Conservation (phyloP, 208 protist species). For the Crithidia bombi region DNA sequence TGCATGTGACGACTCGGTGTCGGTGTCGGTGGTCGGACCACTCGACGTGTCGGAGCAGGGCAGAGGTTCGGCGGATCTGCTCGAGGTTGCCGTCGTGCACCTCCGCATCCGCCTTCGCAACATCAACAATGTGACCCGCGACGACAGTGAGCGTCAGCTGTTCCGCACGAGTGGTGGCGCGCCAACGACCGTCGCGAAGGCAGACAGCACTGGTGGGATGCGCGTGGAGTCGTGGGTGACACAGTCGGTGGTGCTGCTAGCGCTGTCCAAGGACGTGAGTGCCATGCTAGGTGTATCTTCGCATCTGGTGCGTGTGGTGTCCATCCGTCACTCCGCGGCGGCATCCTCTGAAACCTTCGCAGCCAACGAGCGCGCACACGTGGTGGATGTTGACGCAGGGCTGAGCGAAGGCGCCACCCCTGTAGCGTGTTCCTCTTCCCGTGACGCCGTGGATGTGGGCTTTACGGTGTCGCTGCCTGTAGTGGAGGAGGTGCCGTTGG, state of each 20-base stretch:
- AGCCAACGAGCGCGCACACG: background rate
- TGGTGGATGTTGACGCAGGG: background rate
- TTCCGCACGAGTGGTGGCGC: background rate
- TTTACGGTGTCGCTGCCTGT: slow-evolving; percentile 14
- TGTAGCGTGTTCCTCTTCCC: background rate
- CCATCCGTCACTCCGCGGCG: background rate
- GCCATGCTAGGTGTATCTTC: slow-evolving; percentile 23
- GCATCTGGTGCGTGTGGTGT: slow-evolving; percentile 18
- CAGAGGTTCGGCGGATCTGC: background rate
- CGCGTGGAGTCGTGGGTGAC: slow-evolving; percentile 20
- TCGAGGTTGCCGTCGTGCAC: slow-evolving; percentile 13
- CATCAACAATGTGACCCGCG: background rate
- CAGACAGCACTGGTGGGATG: too few species aligned
- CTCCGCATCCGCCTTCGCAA: background rate
- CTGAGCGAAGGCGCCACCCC: background rate
- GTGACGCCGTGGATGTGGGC: background rate
- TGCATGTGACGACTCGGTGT: background rate
- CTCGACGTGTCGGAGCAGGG: slow-evolving; percentile 13
- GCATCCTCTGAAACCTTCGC: too few species aligned
- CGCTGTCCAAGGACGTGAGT: slow-evolving; percentile 20
- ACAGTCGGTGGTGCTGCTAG: slow-evolving; percentile 13
- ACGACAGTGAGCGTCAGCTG: background rate
- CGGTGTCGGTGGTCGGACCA: slow-evolving; percentile 8
- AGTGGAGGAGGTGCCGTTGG: background rate
- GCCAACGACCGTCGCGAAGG: too few species aligned